Evolutionary conservation across 163 green algal species (phyloP).

Genomic region (Scenedesmus sp.): DNA sequence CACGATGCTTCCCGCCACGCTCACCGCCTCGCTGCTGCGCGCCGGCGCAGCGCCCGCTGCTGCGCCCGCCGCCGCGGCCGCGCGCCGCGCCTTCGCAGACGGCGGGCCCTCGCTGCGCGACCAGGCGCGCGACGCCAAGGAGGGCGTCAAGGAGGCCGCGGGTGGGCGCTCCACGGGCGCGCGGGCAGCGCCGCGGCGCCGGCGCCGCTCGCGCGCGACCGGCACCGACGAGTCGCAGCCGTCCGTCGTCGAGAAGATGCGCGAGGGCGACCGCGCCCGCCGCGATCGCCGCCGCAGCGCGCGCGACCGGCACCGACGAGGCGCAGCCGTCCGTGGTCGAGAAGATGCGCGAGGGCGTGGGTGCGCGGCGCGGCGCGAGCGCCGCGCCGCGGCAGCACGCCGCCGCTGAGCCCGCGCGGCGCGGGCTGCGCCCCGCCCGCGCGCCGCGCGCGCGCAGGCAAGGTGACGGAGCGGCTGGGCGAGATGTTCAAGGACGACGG

Average conservation of each 20-base stretch:
- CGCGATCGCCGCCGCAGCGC: not conserved
- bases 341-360: constrained; percentile 31
- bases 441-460: constrained; percentile 6
- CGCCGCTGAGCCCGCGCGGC: no score
- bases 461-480: constrained; percentile 33
- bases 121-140: no score
- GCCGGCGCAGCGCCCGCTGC: no score
- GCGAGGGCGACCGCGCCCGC: constrained; percentile 17
- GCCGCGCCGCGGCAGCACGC: no score
- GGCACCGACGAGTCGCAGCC: constrained; percentile 13
- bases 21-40: no score
- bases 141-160: no score
- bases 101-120: no score
- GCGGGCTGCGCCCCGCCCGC: no score
- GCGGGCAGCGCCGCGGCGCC: not conserved
- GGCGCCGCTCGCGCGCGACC: not conserved
- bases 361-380: not conserved
- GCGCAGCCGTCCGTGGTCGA: constrained; percentile 25
- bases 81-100: no score
- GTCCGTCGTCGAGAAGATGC: constrained; percentile 33
- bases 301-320: constrained; percentile 9
- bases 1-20: no score
- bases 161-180: not conserved
- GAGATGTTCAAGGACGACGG: constrained; percentile 41
- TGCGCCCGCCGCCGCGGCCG: no score